Conservation (phyloP, 257 asterid species). For the Gynochthodes officinalis region DNA sequence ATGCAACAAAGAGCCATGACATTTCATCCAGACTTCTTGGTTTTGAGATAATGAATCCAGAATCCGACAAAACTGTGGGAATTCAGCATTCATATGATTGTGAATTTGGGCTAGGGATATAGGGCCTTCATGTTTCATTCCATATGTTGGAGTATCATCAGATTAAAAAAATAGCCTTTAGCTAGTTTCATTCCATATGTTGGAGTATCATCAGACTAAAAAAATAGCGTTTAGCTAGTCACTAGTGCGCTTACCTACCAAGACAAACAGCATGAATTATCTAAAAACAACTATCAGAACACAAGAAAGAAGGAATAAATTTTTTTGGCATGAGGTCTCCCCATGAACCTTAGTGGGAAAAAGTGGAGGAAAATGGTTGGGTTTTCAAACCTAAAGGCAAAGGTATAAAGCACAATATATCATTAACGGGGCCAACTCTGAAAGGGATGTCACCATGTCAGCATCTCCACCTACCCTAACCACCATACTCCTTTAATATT, state of each 20-base stretch:
- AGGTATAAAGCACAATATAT: constrained; percentile 33
- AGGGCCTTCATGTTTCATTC: background rate
- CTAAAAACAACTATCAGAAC: constrained; percentile 12
- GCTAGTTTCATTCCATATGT: too few relatives aligned
- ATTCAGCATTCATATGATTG: background rate
- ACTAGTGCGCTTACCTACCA: constrained; percentile 39
- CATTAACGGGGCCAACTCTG: constrained; percentile 44
- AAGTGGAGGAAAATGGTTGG: constrained; percentile 13
- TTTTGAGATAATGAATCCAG: background rate
- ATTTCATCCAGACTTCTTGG: too few relatives aligned
- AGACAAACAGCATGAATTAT: constrained; percentile 23
- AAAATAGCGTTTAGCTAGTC: constrained; percentile 18
- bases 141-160: too few relatives aligned
- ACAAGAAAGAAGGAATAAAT: background rate
- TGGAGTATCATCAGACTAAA: background rate
- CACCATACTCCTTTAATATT: constrained; percentile 42
- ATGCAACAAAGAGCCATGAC: too few relatives aligned
- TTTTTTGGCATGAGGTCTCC: background rate
- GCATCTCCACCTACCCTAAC: constrained; percentile 64
- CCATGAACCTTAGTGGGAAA: constrained; percentile 3
- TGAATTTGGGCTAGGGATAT: background rate
- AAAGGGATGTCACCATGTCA: constrained; percentile 54
- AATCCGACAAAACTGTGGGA: background rate
- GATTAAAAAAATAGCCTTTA: too few relatives aligned
- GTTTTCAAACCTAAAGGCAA: constrained; percentile 29